Percentiles rank a stretch among this genome's conserved stretches.
Conservation (phyloP, 2,329 filamentous ascomycete species). For the Fusarium lateritium region DNA sequence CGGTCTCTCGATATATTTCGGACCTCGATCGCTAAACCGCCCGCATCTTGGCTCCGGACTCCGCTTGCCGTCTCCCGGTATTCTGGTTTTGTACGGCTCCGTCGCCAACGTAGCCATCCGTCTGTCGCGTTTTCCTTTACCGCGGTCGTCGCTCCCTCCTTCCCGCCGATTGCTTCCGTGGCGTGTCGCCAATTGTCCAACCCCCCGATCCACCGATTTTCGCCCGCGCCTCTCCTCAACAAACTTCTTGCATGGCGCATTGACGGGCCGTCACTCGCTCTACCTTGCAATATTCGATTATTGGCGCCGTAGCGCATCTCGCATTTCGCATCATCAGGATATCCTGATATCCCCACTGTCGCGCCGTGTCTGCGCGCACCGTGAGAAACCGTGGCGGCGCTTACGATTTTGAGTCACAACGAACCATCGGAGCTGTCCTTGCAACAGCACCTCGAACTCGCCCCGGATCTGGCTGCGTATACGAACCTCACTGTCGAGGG, state of each 20-base stretch:
- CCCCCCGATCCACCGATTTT: constrained; percentile 40
- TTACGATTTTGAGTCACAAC: constrained; percentile 68
- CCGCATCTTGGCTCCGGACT: constrained; percentile 36
- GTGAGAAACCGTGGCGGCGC: constrained; percentile 67
- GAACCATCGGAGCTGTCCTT: constrained; percentile 69
- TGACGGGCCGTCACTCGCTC: constrained; percentile 45
- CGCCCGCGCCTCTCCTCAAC: constrained; percentile 33
- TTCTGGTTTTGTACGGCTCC: constrained; percentile 26
- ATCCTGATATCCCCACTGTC: constrained; percentile 39
- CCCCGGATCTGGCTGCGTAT: constrained; percentile 67
- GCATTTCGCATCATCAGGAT: constrained; percentile 28
- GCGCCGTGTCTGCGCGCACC: constrained; percentile 52
- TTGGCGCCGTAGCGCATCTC: constrained; percentile 39
- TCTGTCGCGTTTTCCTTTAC: constrained; percentile 40
- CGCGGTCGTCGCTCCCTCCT: constrained; percentile 41
- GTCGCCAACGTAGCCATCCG: constrained; percentile 36
- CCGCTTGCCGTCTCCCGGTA: constrained; percentile 32
- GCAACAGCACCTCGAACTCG: constrained; percentile 72
- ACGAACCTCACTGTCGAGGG: constrained; percentile 65
- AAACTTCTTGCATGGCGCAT: constrained; percentile 53
- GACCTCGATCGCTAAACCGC: constrained; percentile 40
- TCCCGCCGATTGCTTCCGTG: constrained; percentile 43
- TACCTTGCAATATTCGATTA: constrained; percentile 35
- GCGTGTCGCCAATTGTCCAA: constrained; percentile 47
- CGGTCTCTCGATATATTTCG: constrained; percentile 46